phyloP scores from a whole-genome alignment of 176 grass and related monocot species.

The Oryza officinalis region DNA sequence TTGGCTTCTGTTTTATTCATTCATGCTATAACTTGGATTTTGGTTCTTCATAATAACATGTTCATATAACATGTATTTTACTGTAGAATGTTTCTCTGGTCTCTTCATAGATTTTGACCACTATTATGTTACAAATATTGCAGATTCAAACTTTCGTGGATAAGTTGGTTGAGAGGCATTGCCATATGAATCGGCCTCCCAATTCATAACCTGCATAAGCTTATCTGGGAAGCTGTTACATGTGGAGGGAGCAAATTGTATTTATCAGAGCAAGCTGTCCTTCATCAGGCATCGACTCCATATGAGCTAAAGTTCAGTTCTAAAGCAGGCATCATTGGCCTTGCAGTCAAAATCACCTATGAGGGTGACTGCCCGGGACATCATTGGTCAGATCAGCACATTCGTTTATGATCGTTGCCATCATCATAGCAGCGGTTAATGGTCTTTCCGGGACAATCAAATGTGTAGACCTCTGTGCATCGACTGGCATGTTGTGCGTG shows the following conservation, averaged over 20 bases:
- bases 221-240: slow-evolving; percentile 36
- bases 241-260: slow-evolving; percentile 21
- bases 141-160: slow-evolving; percentile 93
- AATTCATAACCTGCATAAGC: slow-evolving; percentile 53
- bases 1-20: slow-evolving; percentile 1
- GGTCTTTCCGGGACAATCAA: slow-evolving; percentile 2
- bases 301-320: slow-evolving; percentile 28
- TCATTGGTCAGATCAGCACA: slow-evolving; percentile 40
- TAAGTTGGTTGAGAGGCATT: slow-evolving; percentile 88
- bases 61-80: slow-evolving; percentile 36
- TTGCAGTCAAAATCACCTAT: slow-evolving; percentile 28
- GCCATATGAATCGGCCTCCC: slow-evolving; percentile 54
- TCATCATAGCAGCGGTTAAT: slow-evolving; percentile 32
- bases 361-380: slow-evolving; percentile 12
- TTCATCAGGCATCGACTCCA: slow-evolving; percentile 21
- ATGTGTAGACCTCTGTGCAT: slow-evolving; percentile 46
- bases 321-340: slow-evolving; percentile 27
- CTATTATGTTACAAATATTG: slow-evolving; percentile 42
- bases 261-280: slow-evolving; percentile 28
- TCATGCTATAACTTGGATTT: slow-evolving; percentile 16
- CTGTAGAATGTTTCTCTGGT: slow-evolving; percentile 8
- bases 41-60: slow-evolving; percentile 16
- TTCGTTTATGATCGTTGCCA: slow-evolving; percentile 22
- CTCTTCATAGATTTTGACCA: slow-evolving; percentile 31
- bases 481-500: slow-evolving; percentile 48